Evolutionary conservation across 441 rosid genomes (phyloP), one percentile per base, ranked within the genome.

Genomic region (Corymbia citriodora): DNA sequence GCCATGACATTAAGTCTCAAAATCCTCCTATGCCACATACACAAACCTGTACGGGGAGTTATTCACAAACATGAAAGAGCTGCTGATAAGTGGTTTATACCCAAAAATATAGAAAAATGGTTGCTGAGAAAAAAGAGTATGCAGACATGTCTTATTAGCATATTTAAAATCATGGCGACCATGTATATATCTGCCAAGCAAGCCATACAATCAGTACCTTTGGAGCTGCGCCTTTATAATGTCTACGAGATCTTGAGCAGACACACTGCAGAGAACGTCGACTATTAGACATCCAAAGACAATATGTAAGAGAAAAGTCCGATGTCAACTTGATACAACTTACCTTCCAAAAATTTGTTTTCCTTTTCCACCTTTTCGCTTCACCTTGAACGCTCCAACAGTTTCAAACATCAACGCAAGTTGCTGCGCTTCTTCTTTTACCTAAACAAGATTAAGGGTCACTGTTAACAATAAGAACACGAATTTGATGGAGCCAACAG

Each of bases 331-430:
- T 49, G 52, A 90, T 88, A 82, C 88, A 88, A 94, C 96, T 95
- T 92, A 94, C 99, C 93, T 94, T 94, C 99, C 99, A 82, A 98
- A 98, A 91, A 98, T 96, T 88, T 63, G 96, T 89, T 96, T 97
- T 72, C 97, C 98, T 94, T 96, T 95, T 90, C 98, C 99, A 48
- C 98, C 98, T 93, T 96, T 98, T 88, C 99, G 97, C 95, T 96
- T 98, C 92, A 98, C 97, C 93, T 97, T 98, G 92, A 98, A 96
- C 83, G 98, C 98, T 90, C 99, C 99, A 89, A 96, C 96, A 23
- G 97, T 96, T 94, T 98, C 96, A 90, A 97, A 96, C 19, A 96
- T 90, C 45, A 93, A 57, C 48, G 98, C 99, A 87, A 98, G 95
- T 92, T 98, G 98, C 70, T 94, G 94, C 19, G 99, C 99, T 91